Percentiles rank a stretch among this genome's conserved stretches.
phyloP scores from a whole-genome alignment of 768 basidiomycete species.

The Mycena alexandri region DNA sequence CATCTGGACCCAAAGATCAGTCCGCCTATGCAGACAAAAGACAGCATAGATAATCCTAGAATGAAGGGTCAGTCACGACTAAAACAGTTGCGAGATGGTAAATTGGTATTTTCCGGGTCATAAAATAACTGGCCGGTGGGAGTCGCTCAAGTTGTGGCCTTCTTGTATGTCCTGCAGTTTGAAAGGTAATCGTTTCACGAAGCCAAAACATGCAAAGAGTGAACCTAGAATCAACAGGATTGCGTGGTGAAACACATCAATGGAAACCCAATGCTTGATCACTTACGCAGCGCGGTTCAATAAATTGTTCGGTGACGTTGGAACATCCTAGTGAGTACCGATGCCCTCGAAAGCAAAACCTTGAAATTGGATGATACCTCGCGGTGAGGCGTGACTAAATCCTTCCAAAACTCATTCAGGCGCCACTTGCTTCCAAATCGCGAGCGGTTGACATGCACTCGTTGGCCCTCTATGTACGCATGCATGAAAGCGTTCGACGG shows the following conservation, averaged over 20 bases:
- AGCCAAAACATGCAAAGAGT: background rate
- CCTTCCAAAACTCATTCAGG: constrained; percentile 58
- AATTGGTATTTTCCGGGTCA: constrained; percentile 46
- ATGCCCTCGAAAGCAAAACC: no score
- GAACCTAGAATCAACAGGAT: constrained; percentile 25
- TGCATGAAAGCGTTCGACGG: constrained; percentile 51
- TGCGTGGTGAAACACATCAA: background rate
- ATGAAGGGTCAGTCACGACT: background rate
- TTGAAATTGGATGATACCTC: background rate
- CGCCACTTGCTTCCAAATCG: constrained; percentile 60
- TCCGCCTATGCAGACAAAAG: constrained; percentile 56
- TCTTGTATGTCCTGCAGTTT: constrained; percentile 19
- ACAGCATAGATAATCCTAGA: constrained; percentile 46
- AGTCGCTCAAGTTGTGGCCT: constrained; percentile 27
- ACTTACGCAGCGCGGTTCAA: constrained; percentile 53
- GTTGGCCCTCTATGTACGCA: constrained; percentile 56
- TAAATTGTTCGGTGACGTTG: constrained; percentile 58
- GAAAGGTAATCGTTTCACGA: background rate
- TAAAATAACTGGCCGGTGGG: constrained; percentile 42
- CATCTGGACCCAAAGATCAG: constrained; percentile 60
- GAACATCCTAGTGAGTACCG: background rate
- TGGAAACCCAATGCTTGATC: background rate
- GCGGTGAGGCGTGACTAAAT: constrained; percentile 47
- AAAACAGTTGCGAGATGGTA: background rate
- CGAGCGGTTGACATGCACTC: constrained; percentile 45